These are phyloP conservation scores for Colletotrichum ledebouriae DNA, from an alignment of 2,329 filamentous ascomycete species.

Conservation along the genomic window DNA sequence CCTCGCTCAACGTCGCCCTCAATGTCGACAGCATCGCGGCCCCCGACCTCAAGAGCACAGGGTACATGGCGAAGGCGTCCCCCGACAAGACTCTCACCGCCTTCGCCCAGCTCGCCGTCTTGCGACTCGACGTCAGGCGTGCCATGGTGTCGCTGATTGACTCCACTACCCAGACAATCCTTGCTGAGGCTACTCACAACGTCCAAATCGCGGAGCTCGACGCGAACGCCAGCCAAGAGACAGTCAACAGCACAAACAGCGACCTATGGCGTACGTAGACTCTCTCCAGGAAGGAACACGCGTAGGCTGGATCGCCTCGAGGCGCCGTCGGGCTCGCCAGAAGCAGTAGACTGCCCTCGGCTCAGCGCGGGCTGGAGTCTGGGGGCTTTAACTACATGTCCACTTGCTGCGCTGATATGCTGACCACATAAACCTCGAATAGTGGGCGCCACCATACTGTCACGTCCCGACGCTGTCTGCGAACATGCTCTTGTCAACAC, in stretches of 20 bases:
- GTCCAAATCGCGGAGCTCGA: slow-evolving; percentile 55
- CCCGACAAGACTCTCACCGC: slow-evolving; percentile 57
- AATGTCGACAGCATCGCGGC: slow-evolving; percentile 50
- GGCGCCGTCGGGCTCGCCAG: no score
- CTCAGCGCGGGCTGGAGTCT: no score
- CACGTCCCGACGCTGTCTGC: slow-evolving; percentile 52
- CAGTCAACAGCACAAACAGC: slow-evolving; percentile 41
- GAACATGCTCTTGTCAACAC: slow-evolving; percentile 47
- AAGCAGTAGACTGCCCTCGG: no score
- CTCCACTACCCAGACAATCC: slow-evolving; percentile 60
- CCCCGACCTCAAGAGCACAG: slow-evolving; percentile 48
- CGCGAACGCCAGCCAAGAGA: neutral
- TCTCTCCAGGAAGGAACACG: neutral
- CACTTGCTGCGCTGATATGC: slow-evolving; percentile 21
- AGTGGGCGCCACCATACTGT: slow-evolving; percentile 46
- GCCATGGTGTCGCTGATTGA: slow-evolving; percentile 65
- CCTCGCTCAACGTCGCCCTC: slow-evolving; percentile 49
- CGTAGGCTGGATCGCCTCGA: no score
- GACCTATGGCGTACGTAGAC: slow-evolving; percentile 53
- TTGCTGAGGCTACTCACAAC: slow-evolving; percentile 64
- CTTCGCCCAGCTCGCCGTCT: slow-evolving; percentile 64
- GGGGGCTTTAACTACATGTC: neutral
- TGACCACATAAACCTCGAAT: slow-evolving; percentile 14
- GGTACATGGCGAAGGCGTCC: slow-evolving; percentile 51
- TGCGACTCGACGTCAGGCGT: slow-evolving; percentile 61